Percentiles rank a stretch among this genome's conserved stretches.
Evolutionary conservation across 2,329 filamentous ascomycete species (phyloP).

Genomic region (Cryphonectria carpinicola): DNA sequence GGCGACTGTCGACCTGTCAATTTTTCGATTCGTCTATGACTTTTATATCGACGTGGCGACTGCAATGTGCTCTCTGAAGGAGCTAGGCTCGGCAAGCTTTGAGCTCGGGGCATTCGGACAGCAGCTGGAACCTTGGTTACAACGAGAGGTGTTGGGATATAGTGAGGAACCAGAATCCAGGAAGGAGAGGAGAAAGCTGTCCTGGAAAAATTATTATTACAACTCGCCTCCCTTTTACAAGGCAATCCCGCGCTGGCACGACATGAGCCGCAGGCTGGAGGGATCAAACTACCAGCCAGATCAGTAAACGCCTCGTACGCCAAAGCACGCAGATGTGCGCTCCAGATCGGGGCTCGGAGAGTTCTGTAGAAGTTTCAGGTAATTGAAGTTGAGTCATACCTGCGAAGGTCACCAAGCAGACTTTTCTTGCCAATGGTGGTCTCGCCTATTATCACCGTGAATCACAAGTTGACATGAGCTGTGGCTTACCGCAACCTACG

Average conservation of each 20-base stretch:
- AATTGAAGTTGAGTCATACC: not conserved
- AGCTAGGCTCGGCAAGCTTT: not conserved
- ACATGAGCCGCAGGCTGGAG: conserved; percentile 12
- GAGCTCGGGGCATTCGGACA: not conserved
- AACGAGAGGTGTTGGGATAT: conserved; percentile 16
- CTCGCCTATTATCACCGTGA: not conserved
- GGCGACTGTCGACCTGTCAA: not conserved
- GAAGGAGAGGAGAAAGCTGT: no score
- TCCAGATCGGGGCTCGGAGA: no score
- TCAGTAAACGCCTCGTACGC: not conserved
- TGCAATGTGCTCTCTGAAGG: conserved; percentile 5
- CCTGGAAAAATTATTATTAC: no score
- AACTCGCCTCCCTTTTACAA: not conserved
- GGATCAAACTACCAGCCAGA: conserved; percentile 11
- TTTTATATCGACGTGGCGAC: conserved; percentile 6
- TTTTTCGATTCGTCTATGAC: conserved; percentile 11
- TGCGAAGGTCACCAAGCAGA: not conserved
- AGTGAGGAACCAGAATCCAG: not conserved
- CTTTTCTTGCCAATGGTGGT: not conserved
- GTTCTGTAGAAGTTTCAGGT: not conserved
- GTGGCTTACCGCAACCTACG: not conserved
- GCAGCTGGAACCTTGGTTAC: conserved; percentile 7
- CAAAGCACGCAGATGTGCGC: not conserved
- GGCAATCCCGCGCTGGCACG: conserved; percentile 7
- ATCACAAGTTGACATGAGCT: not conserved